Conservation (phyloP, 2,329 filamentous ascomycete genomes). For the Fusarium musae region DNA sequence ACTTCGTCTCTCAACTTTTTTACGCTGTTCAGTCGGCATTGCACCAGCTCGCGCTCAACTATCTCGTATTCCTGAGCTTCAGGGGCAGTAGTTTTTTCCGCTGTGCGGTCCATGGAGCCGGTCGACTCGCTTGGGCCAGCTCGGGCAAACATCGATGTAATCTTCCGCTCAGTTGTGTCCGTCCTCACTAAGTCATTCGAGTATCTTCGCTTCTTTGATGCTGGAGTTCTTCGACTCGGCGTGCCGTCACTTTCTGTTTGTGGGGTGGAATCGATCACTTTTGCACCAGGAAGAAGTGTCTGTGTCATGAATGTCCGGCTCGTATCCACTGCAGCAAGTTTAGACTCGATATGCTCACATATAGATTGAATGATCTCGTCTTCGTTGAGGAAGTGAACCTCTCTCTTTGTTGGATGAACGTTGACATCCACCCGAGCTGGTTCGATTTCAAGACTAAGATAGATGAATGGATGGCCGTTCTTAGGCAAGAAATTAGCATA, state of each 20-base stretch:
- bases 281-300: slow-evolving; percentile 80
- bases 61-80: slow-evolving; percentile 76
- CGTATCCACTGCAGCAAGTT: slow-evolving; percentile 87
- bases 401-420: slow-evolving; percentile 94
- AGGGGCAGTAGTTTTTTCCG: slow-evolving; percentile 51
- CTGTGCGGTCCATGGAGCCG: slow-evolving; percentile 32
- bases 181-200: slow-evolving; percentile 88
- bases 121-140: slow-evolving; percentile 53
- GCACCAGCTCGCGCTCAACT: slow-evolving; percentile 73
- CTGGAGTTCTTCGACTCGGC: slow-evolving; percentile 50
- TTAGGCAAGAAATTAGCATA: slow-evolving; percentile 91
- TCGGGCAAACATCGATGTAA: slow-evolving; percentile 89
- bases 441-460: slow-evolving; percentile 92
- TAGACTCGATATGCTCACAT: slow-evolving; percentile 80
- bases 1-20: slow-evolving; percentile 86
- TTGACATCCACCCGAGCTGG: slow-evolving; percentile 95
- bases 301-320: slow-evolving; percentile 96
- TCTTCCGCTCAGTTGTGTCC: slow-evolving; percentile 89
- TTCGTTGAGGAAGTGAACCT: slow-evolving; percentile 97
- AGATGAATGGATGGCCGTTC: slow-evolving; percentile 92
- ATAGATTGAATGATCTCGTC: slow-evolving; percentile 93
- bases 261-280: slow-evolving; percentile 38
- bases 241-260: slow-evolving; percentile 44
- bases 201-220: slow-evolving; percentile 55
- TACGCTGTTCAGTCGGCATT: slow-evolving; percentile 83